Percentiles rank a stretch among this genome's conserved stretches.
phyloP scores from a whole-genome alignment of 345 rosid species.

The Brassica nigra region DNA sequence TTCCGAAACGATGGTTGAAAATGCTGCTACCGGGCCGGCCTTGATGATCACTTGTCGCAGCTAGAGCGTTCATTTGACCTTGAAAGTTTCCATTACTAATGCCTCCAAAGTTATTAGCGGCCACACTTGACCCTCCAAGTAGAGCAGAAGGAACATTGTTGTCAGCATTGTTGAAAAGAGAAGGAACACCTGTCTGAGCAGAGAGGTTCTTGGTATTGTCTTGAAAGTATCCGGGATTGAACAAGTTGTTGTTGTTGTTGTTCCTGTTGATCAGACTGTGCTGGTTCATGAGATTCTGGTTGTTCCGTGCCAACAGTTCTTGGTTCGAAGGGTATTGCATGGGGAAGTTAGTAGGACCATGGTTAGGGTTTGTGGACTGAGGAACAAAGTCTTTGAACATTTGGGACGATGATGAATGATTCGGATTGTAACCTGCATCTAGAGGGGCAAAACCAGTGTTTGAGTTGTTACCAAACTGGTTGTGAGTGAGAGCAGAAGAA shows the following conservation, averaged over 20 bases:
- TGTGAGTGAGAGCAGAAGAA: conserved; percentile 38
- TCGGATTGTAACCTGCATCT: conserved; percentile 33
- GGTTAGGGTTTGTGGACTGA: conserved; percentile 41
- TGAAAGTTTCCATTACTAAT: background rate
- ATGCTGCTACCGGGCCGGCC: background rate
- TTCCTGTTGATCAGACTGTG: conserved; percentile 25
- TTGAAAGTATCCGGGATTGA: conserved; percentile 61
- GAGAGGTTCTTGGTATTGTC: conserved; percentile 34
- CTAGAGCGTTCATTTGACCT: background rate
- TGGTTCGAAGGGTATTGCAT: conserved; percentile 44
- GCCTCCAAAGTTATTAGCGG: conserved; percentile 1
- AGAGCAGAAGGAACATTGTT: conserved; percentile 51
- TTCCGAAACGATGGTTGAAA: background rate
- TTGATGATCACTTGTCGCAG: background rate
- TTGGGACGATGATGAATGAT: conserved; percentile 31
- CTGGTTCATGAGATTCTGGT: conserved; percentile 38
- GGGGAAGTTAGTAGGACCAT: conserved; percentile 40
- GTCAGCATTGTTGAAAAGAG: conserved; percentile 64
- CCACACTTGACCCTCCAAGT: conserved; percentile 50
- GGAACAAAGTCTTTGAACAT: conserved; percentile 45
- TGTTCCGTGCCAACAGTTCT: conserved; percentile 32
- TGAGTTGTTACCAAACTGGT: conserved; percentile 19
- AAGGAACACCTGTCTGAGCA: conserved; percentile 51
- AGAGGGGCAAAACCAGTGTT: conserved; percentile 25
- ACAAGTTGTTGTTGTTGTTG: conserved; percentile 35